Base-by-base conservation (phyloP, 352 stramenopile genomes). In the Albugo candida region DNA sequence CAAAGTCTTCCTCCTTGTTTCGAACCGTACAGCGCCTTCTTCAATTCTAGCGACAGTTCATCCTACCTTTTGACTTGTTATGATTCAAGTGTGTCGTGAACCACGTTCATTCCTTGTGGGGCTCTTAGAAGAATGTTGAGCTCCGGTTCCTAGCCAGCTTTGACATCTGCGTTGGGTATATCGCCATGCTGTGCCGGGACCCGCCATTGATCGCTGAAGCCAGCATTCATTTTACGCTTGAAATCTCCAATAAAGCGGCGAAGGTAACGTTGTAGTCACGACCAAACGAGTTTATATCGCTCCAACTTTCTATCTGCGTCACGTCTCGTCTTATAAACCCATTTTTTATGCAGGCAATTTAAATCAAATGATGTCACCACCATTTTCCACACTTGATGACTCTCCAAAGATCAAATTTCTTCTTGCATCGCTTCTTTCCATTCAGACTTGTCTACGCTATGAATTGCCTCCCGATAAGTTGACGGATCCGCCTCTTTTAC, bases 11-110 rank as follows among this genome's bases (percentile, higher is more conserved):
- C 36, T 13, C 47, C 56, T 49, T 65, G 43, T 18, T 60, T 64
- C n/a, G 64, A 46, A 12, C 59, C 59, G 42, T 66, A 65, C 1
- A 65, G 14, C 24, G 31, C 53, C 6, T 51, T 54, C 13, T 54
- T 54, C 1, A 65, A 40, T 41, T 41, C 14, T n/a, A 41, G n/a
- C 36, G n/a, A n/a, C n/a, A 41, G 14, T 41, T n/a, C n/a, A n/a
- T n/a, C 36, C n/a, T 41, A 14, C 14, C 36, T 41, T 41, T n/a
- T n/a, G n/a, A n/a, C n/a, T n/a, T n/a, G n/a, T n/a, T n/a, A n/a
- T n/a, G n/a, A n/a, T n/a, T n/a, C n/a, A n/a, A n/a, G n/a, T n/a
- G n/a, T n/a, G n/a, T n/a, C n/a, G n/a, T n/a, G n/a, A n/a, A n/a
- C n/a, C n/a, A n/a, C n/a, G n/a, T n/a, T 41, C 36, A 41, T n/a